Base-by-base conservation (phyloP, 2,329 filamentous ascomycete species). In the Grosmannia huntii region DNA sequence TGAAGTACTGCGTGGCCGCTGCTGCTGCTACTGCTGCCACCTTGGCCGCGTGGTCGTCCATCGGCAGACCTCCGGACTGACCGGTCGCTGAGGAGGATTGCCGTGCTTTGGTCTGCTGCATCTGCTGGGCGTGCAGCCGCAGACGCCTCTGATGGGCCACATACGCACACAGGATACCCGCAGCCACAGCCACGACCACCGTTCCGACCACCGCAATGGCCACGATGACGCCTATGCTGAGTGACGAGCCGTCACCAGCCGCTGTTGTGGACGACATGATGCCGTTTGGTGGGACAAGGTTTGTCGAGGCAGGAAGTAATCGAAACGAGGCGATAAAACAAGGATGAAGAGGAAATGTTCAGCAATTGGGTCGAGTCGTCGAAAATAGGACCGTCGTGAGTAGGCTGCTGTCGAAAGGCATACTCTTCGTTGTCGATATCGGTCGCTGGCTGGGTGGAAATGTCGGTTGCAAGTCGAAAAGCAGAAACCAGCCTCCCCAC, bases 121-220 rank as follows among this genome's bases (percentile, higher is more conserved):
- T 36, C 7, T 51, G 44, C 12, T 14, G 41, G 19, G 31, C 54
- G 16, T 54, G 33, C 7, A 38, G 60, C 21, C 25, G 51, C 5
- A 31, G 59, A 25, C 61, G 61, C 5, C 51, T 41, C 12, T 55
- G 59, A 12, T 55, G 67, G 10, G 70, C 70, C 3, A 71, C 61
- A 67, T 72, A 74, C 6, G 75, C 64, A 52, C 77, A 71, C 27
- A 78, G 59, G 28, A 76, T 66, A 0, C 74, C 75, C 7, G 79
- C 59, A 9, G 64, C 67, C 2, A 71, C 66, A 64, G 77, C 76
- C 16, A 80, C 60, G 7, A 78, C 57, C 2, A 76, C 64, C 19
- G 75, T 74, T n/a, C 76, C 76, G 36, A 72, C 72, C 28, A 82
- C 62, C 14, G 73, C 73, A 57, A 81, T 75, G 57, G 71, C 71